Conservation (phyloP, 345 rosid species). For the Linum usitatissimum region DNA sequence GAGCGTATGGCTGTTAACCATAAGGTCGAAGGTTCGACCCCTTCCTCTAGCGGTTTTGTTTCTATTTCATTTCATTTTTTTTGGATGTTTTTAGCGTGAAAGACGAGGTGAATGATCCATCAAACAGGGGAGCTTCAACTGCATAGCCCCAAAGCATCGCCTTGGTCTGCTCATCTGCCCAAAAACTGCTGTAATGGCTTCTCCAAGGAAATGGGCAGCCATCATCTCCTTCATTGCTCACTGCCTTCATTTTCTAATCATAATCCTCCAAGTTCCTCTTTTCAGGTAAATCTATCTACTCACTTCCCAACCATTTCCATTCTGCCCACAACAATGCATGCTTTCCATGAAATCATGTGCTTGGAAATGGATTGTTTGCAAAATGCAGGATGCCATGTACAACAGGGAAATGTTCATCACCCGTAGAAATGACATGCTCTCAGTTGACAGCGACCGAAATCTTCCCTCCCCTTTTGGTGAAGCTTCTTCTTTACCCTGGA, state of each 20-base stretch:
- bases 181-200: not conserved
- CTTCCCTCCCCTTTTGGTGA: constrained; percentile 39
- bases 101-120: not conserved
- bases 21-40: constrained; percentile 6
- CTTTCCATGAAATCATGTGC: too few species aligned
- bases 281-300: constrained; percentile 44
- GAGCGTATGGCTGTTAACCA: constrained; percentile 8
- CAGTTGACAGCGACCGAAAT: constrained; percentile 43
- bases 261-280: constrained; percentile 72
- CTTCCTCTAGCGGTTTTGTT: not conserved
- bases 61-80: too few species aligned
- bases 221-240: constrained; percentile 42
- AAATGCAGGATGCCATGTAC: constrained; percentile 53
- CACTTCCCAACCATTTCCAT: not conserved
- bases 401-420: constrained; percentile 54
- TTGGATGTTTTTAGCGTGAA: too few species aligned
- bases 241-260: constrained; percentile 30
- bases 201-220: constrained; percentile 52
- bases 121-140: not conserved
- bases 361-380: too few species aligned
- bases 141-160: not conserved
- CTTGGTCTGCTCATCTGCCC: not conserved
- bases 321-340: not conserved
- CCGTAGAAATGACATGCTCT: constrained; percentile 52
- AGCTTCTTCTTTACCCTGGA: constrained; percentile 68